phyloP scores from a whole-genome alignment of 768 basidiomycete species.

The Tricholomella constricta region DNA sequence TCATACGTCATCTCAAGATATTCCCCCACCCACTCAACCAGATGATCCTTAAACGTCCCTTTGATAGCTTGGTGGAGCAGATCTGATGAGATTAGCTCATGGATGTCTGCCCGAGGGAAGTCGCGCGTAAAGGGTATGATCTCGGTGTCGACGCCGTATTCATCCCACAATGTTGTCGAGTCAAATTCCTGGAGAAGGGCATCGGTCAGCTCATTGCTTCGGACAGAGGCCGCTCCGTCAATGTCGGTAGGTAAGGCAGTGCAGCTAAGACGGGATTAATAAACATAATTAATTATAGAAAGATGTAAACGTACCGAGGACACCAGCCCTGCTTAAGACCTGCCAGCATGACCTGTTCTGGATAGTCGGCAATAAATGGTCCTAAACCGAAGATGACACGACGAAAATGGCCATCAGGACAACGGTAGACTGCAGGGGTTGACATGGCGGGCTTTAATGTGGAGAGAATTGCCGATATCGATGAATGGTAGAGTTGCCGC shows the following conservation, averaged over 20 bases:
- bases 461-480: conserved; percentile 15
- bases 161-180: too few relatives aligned
- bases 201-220: too few relatives aligned
- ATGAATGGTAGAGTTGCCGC: conserved; percentile 24
- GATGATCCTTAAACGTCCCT: too few relatives aligned
- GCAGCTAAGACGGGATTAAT: conserved; percentile 22
- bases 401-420: conserved; percentile 36
- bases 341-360: conserved; percentile 33
- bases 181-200: conserved; percentile 40
- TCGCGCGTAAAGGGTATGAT: too few relatives aligned
- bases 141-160: too few relatives aligned
- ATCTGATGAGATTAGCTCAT: too few relatives aligned
- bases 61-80: too few relatives aligned
- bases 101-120: too few relatives aligned
- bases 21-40: too few relatives aligned
- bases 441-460: conserved; percentile 25
- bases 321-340: conserved; percentile 28
- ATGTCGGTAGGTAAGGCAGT: conserved; percentile 17
- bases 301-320: conserved; percentile 9
- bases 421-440: conserved; percentile 24
- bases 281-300: not conserved
- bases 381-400: conserved; percentile 31
- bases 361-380: conserved; percentile 39
- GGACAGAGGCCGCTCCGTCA: too few relatives aligned
- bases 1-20: too few relatives aligned